A percentile compares a stretch with the other conserved stretches of the same genome.
Evolutionary conservation across 164 flowering plant genomes (phyloP).

Genomic region (Stephania cephalantha): DNA sequence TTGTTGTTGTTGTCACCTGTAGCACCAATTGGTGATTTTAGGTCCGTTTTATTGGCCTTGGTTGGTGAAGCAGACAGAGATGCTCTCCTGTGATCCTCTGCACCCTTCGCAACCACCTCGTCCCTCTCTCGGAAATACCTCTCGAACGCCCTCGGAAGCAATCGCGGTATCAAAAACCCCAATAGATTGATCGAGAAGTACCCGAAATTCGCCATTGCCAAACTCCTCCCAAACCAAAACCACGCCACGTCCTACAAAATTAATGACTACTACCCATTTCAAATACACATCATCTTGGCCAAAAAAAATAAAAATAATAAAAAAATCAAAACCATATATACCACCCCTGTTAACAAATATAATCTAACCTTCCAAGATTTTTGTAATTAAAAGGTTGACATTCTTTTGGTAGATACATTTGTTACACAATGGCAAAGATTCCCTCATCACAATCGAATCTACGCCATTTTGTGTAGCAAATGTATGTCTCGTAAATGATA

Average conservation of each 20-base stretch:
- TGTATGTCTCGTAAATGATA: too few species aligned
- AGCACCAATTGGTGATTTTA: slow-evolving; percentile 1
- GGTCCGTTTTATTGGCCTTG: slow-evolving; percentile 16
- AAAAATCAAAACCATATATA: too few species aligned
- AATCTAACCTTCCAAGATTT: too few species aligned
- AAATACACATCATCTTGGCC: too few species aligned
- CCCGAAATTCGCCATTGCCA: slow-evolving; percentile 50
- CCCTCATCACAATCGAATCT: too few species aligned
- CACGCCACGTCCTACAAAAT: slow-evolving; percentile 53
- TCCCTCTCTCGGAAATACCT: slow-evolving; percentile 61
- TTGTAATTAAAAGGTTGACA: too few species aligned
- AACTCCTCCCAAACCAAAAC: slow-evolving; percentile 71
- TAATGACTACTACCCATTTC: too few species aligned
- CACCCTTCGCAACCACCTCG: slow-evolving; percentile 43
- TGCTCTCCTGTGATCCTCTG: slow-evolving; percentile 42
- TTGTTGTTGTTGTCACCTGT: slow-evolving; percentile 37
- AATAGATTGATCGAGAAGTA: slow-evolving; percentile 73
- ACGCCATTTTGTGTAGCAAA: too few species aligned
- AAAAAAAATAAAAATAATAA: too few species aligned
- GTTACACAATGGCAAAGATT: too few species aligned
- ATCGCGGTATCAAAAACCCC: slow-evolving; percentile 66
- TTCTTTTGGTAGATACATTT: too few species aligned
- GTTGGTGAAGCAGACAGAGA: slow-evolving; percentile 3
- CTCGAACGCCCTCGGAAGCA: slow-evolving; percentile 82
- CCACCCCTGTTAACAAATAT: too few species aligned